phyloP scores from a whole-genome alignment of 352 stramenopile genomes.

The Pythium grandisporangium region DNA sequence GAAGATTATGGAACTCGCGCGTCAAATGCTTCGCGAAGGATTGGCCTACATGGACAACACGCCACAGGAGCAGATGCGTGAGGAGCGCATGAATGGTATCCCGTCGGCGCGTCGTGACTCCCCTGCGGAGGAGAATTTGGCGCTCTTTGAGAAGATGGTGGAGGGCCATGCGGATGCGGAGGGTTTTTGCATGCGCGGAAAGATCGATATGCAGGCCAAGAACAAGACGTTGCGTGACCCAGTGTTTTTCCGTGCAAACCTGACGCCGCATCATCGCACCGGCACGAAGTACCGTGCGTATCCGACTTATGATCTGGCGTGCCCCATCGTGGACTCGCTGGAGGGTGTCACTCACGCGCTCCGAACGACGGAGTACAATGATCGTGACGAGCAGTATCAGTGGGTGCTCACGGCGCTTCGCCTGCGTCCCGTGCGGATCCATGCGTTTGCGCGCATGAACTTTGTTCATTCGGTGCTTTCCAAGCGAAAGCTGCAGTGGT shows the following conservation, averaged over 20 bases:
- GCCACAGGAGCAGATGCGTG: slow-evolving; percentile 95
- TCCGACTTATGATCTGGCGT: slow-evolving; percentile 99
- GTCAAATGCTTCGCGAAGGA: slow-evolving; percentile 92
- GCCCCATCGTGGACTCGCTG: slow-evolving; percentile 98
- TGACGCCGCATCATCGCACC: slow-evolving; percentile 82
- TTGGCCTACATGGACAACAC: slow-evolving; percentile 99
- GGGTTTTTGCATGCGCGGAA: slow-evolving; percentile 82
- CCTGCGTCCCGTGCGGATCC: slow-evolving; percentile 79
- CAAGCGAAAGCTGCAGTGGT: slow-evolving; percentile 99
- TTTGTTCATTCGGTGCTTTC: slow-evolving; percentile 98
- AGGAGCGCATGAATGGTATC: slow-evolving; percentile 92
- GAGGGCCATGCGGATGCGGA: slow-evolving; percentile 78
- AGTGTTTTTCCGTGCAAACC: slow-evolving; percentile 83
- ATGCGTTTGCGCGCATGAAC: slow-evolving; percentile 98
- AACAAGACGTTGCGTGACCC: slow-evolving; percentile 86
- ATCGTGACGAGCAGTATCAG: slow-evolving; percentile 97
- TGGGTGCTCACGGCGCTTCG: slow-evolving; percentile 89
- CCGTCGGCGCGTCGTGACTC: slow-evolving; percentile 90
- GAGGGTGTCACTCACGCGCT: slow-evolving; percentile 99
- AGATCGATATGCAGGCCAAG: slow-evolving; percentile 93
- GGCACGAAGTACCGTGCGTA: slow-evolving; percentile 98
- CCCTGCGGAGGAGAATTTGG: slow-evolving; percentile 74
- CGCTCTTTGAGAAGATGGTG: slow-evolving; percentile 96
- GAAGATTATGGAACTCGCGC: slow-evolving; percentile 91
- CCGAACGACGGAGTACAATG: slow-evolving; percentile 99